Base-by-base conservation (phyloP, 2,329 filamentous ascomycete species). In the Emergomyces pasteurianus region DNA sequence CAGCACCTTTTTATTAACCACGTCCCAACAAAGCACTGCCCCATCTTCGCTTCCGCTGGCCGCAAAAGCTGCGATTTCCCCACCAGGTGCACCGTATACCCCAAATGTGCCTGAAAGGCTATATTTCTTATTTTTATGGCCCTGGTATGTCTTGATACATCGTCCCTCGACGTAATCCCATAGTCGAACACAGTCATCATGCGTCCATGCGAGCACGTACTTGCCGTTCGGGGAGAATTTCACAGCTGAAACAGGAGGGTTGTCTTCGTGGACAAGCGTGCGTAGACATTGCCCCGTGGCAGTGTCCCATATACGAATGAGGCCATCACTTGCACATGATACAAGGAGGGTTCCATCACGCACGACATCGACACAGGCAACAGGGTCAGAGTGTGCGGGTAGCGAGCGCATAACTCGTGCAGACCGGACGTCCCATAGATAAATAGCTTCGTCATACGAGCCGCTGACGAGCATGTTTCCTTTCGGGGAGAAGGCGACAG, bases 91-190 rank as follows among this genome's bases (percentile, higher is more conserved):
- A 47, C 79, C 78, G 64, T 87, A 86, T 1, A 83, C 80, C 14
- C 90, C 92, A 70, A 97, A 96, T 47, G 87, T 87, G 3, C 91
- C 90, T 2, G 84, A 84, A n/a, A 97, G 81, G 65, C 90, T 92
- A 74, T 88, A 97, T 63, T 86, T 86, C 60, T 84, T 81, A 72
- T 99, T 99, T 60, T 79, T 77, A 70, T 97, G 94, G 0, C 94
- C 94, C 72, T 96, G 91, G 74, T 97, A 99, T 16, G 94, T 99
- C 80, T 99, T 99, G 69, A 96, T 87, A 67, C 94, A 94, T 34
- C 86, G 85, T 8, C 92, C 92, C 43, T 90, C 85, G 9, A 95
- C 88, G 71, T 97, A 99, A 73, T 96, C 89, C 94, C 94, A 99
- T 26, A 99, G 79, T 1, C 94, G 86, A 54, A 99, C 83, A 71